Base-by-base conservation (phyloP, 345 rosid genomes). In the Populus nigra region DNA sequence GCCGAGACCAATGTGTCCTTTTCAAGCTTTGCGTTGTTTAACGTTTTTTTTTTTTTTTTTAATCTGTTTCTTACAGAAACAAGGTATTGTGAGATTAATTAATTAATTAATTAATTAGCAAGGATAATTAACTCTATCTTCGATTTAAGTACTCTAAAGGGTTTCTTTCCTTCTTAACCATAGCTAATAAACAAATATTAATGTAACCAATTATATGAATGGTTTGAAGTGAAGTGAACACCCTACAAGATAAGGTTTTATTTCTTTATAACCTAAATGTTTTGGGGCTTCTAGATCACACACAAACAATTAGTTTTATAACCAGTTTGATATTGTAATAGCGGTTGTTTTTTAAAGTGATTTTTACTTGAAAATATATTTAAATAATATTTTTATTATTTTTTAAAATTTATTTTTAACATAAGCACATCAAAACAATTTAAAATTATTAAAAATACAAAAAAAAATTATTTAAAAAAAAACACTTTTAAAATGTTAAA, bases 1-100 rank as follows among this genome's bases (percentile, higher is more conserved):
- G 61, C 62, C 66, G 35, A 79, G 68, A 71, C 84, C 86, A 79
- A 65, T 59, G 77, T 72, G 68, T 80, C 78, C 62, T 77, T 83
- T 73, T 77, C 78, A 20, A 15, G 17, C 10, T 61, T 36, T 66
- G 72, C 41, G 72, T 75, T 29, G 59, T 53, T 68, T 36, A 67
- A 2, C 13, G 17, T 16, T 7, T 3, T 17, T 1, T 57, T n/a
- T n/a, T 23, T 2, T 45, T 17, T 3, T 57, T n/a, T 23, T 1
- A 2, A 45, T 13, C 3, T 3, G 27, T n/a, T 11, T 23, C 27
- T n/a, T 23, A n/a, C 25, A n/a, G 15, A 45, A 13, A 59, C 63
- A n/a, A 59, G 1, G 25, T 8, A 0, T 8, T 55, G 11, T 1
- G 25, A 8, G 25, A 10, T 22, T 55, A 22, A 8, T n/a, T 55